These are phyloP conservation scores for Leccinum ponderosum DNA, from an alignment of 1,284 basidiomycete genomes.

Conservation along the genomic window DNA sequence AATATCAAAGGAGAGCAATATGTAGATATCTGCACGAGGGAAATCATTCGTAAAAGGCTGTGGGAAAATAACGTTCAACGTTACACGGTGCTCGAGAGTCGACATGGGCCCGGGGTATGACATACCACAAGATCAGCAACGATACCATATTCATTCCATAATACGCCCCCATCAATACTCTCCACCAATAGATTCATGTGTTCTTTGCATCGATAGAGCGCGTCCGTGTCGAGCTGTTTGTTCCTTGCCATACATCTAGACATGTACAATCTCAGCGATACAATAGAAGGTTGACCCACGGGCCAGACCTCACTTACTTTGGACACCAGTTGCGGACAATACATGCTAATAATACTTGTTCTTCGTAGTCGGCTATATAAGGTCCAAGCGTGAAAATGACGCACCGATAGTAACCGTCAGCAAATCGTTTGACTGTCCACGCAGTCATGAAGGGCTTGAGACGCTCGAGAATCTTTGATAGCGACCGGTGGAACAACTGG, in stretches of 20 bases:
- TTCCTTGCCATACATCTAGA: not conserved
- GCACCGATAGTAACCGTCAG: not conserved
- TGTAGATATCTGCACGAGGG: not conserved
- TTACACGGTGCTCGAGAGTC: too few species aligned
- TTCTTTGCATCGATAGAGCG: not conserved
- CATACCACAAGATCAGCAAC: not conserved
- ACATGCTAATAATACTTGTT: not conserved
- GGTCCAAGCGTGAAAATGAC: not conserved
- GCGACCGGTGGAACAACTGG: not conserved
- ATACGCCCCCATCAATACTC: not conserved
- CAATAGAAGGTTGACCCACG: too few species aligned
- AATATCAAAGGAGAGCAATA: not conserved
- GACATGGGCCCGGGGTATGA: not conserved
- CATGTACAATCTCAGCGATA: too few species aligned
- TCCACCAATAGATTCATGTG: not conserved
- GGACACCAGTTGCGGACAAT: not conserved
- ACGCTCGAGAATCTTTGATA: not conserved
- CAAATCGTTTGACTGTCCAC: not conserved
- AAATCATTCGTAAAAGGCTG: slow-evolving; percentile 5
- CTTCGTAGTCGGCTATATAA: slow-evolving; percentile 1
- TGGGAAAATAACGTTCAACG: not conserved
- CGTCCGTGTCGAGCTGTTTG: not conserved
- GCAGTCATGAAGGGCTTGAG: not conserved
- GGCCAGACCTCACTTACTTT: not conserved
- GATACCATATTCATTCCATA: slow-evolving; percentile 1